phyloP scores from a whole-genome alignment of 225 moss, liverwort and hornwort species.

The Straminergon stramineum region DNA sequence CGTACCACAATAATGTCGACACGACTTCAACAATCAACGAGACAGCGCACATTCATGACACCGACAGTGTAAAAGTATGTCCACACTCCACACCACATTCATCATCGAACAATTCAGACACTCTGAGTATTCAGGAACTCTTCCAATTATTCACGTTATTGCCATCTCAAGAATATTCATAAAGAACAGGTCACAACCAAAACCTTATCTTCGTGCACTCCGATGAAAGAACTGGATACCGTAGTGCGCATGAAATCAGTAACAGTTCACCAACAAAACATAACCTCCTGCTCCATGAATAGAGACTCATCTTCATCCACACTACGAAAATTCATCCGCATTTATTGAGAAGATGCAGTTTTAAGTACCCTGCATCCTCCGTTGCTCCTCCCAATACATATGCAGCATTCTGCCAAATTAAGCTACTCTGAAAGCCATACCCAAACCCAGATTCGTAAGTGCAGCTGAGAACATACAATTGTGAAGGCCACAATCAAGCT shows the following conservation, averaged over 20 bases:
- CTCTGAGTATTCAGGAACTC: not conserved
- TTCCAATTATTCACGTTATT: not conserved
- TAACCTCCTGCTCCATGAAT: too few species aligned
- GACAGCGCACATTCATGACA: not conserved
- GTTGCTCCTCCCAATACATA: not conserved
- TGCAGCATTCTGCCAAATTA: not conserved
- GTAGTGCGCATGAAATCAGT: too few species aligned
- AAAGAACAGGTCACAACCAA: not conserved
- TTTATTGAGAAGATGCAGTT: too few species aligned
- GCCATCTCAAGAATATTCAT: not conserved
- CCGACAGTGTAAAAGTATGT: not conserved
- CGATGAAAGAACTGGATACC: not conserved
- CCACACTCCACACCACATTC: not conserved
- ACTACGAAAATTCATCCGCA: too few species aligned
- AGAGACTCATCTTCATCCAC: not conserved
- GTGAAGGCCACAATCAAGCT: not conserved
- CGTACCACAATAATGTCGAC: not conserved
- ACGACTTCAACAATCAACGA: not conserved
- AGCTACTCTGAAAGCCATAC: not conserved
- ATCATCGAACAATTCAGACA: not conserved
- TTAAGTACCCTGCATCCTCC: not conserved
- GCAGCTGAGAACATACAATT: too few species aligned
- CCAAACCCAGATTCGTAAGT: not conserved
- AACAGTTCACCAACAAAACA: not conserved
- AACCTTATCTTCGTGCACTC: not conserved